Percentiles rank a stretch among this genome's conserved stretches.
These are phyloP conservation scores for Capsicum baccatum DNA, from an alignment of 257 asterid species.

Conservation along the genomic window DNA sequence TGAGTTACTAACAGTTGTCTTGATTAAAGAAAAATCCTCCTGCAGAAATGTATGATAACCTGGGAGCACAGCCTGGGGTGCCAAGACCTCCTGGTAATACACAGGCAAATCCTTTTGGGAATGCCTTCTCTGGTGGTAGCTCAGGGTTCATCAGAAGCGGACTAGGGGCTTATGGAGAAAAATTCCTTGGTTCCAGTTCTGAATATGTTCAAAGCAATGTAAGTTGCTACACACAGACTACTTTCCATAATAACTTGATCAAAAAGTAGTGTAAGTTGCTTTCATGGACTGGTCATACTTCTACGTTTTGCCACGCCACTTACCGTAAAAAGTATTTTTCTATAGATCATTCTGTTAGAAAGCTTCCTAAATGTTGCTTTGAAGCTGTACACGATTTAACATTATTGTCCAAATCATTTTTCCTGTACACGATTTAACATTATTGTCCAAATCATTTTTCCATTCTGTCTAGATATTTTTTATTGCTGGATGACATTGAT, in stretches of 20 bases:
- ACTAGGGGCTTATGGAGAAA: conserved; percentile 36
- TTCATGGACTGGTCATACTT: background rate
- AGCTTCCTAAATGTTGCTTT: background rate
- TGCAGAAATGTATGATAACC: conserved; percentile 31
- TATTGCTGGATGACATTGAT: background rate
- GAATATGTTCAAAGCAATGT: conserved; percentile 36
- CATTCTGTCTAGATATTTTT: background rate
- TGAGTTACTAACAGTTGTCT: conserved; percentile 21
- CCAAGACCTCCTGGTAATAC: conserved; percentile 23
- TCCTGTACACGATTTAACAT: no score
- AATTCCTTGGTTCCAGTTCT: conserved; percentile 36
- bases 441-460: background rate
- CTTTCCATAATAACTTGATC: no score
- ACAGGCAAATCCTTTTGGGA: conserved; percentile 31
- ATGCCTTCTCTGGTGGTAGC: conserved; percentile 34
- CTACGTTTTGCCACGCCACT: background rate
- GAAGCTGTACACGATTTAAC: background rate
- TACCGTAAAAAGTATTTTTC: background rate
- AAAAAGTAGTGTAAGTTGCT: conserved; percentile 29
- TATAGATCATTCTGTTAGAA: background rate
- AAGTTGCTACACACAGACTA: background rate
- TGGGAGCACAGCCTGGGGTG: conserved; percentile 29
- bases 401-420: background rate
- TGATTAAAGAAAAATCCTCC: conserved; percentile 22
- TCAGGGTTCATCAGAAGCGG: conserved; percentile 29